Evolutionary conservation across 306 rosid genomes (phyloP).

Genomic region (Fragaria ananassa): DNA sequence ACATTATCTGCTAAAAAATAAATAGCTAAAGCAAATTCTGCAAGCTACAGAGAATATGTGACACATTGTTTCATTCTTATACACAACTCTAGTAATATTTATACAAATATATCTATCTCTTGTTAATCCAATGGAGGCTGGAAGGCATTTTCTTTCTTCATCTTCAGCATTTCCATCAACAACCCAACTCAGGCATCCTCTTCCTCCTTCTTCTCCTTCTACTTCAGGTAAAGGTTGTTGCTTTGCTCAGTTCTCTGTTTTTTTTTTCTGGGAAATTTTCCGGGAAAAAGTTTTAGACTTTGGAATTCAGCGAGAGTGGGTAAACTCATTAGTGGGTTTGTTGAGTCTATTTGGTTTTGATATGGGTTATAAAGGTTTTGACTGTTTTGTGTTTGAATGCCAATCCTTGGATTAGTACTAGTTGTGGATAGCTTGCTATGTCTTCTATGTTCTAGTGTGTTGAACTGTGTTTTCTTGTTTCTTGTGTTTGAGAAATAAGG

Average conservation of each 20-base stretch:
- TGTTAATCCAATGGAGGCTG: conserved; percentile 56
- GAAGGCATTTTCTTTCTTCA: conserved; percentile 53
- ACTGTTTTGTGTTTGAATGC: neutral
- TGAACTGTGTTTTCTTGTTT: neutral
- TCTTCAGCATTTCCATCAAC: conserved; percentile 57
- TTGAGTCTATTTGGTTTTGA: neutral
- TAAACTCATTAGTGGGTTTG: neutral
- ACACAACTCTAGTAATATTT: neutral
- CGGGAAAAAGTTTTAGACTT: neutral
- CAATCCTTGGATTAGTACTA: neutral
- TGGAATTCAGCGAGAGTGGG: neutral
- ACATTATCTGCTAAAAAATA: conserved; percentile 33
- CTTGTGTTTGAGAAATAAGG: neutral
- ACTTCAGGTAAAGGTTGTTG: conserved; percentile 20
- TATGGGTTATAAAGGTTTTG: neutral
- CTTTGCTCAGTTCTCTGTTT: neutral
- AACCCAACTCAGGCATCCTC: conserved; percentile 49
- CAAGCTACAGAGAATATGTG: neutral
- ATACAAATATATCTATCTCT: neutral
- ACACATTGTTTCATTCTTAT: neutral
- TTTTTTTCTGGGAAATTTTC: neutral
- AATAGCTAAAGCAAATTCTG: neutral
- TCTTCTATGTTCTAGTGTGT: neutral
- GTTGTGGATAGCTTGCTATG: neutral
- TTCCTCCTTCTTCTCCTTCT: conserved; percentile 38